These are phyloP conservation scores for Microdochium paspali DNA, from an alignment of 2,329 filamentous ascomycete species.

Conservation along the genomic window DNA sequence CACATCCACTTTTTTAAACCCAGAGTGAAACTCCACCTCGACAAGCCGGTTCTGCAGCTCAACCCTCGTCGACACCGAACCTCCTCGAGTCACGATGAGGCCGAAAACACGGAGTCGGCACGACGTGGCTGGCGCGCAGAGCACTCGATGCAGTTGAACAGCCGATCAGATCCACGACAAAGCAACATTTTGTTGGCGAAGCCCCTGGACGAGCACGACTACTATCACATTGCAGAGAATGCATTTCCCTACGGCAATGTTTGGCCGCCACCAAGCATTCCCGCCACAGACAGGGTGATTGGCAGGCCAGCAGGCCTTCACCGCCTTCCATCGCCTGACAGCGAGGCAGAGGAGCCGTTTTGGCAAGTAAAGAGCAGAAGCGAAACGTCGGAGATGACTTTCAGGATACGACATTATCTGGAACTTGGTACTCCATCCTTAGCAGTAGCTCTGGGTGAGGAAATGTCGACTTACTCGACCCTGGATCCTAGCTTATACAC, in stretches of 20 bases:
- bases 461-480: slow-evolving; percentile 57
- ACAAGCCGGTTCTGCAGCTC: slow-evolving; percentile 60
- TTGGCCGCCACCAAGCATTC: slow-evolving; percentile 70
- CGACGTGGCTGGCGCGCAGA: slow-evolving; percentile 23
- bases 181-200: slow-evolving; percentile 61
- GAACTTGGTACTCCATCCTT: slow-evolving; percentile 42
- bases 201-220: slow-evolving; percentile 26
- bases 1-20: slow-evolving; percentile 68
- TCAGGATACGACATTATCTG: slow-evolving; percentile 70
- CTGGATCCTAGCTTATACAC: slow-evolving; percentile 69
- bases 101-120: not conserved
- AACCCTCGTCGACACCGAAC: slow-evolving; percentile 13
- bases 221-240: slow-evolving; percentile 17
- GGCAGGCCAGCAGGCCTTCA: slow-evolving; percentile 17
- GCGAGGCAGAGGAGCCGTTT: slow-evolving; percentile 6
- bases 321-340: slow-evolving; percentile 6
- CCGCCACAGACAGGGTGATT: slow-evolving; percentile 45
- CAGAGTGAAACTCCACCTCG: slow-evolving; percentile 59
- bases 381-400: slow-evolving; percentile 60
- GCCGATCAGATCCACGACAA: slow-evolving; percentile 40
- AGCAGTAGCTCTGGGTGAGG: slow-evolving; percentile 42
- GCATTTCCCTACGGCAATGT: slow-evolving; percentile 41
- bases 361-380: slow-evolving; percentile 30
- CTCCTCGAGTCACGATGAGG: not conserved
- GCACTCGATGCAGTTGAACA: slow-evolving; percentile 41